Percentiles rank a stretch among this genome's conserved stretches.
Conservation (phyloP, 805 yeast genomes). For the Cyberlindnera sargentensis region DNA sequence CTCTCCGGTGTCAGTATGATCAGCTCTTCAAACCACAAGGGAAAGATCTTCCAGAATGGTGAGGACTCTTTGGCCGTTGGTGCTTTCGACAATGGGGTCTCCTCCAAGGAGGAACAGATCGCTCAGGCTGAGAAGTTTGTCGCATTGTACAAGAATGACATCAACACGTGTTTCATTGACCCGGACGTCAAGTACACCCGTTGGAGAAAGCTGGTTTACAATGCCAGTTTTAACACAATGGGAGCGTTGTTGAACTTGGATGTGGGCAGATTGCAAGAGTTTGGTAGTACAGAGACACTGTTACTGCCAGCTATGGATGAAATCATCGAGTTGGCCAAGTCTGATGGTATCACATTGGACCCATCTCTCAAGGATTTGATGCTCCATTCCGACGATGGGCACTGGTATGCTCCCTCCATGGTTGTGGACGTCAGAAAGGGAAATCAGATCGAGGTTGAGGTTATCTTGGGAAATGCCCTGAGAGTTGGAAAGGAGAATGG, state of each 20-base stretch:
- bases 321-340: constrained; percentile 54
- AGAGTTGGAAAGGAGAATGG: constrained; percentile 38
- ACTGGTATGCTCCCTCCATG: constrained; percentile 67
- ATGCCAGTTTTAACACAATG: constrained; percentile 58
- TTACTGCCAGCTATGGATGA: constrained; percentile 63
- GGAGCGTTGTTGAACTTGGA: constrained; percentile 55
- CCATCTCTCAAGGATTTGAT: constrained; percentile 40
- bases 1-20: constrained; percentile 59
- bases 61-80: constrained; percentile 41
- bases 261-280: constrained; percentile 43
- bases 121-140: constrained; percentile 38
- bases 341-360: constrained; percentile 56
- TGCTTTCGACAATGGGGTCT: constrained; percentile 36
- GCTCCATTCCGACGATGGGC: constrained; percentile 52
- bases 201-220: constrained; percentile 64
- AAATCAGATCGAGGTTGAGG: constrained; percentile 65
- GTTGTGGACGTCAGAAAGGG: constrained; percentile 58
- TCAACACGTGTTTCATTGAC: constrained; percentile 34
- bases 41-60: constrained; percentile 37
- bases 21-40: constrained; percentile 43
- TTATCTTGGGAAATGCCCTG: constrained; percentile 61
- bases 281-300: constrained; percentile 36
- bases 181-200: constrained; percentile 45
- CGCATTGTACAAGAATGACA: constrained; percentile 36
- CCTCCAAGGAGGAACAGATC: constrained; percentile 20